Conservation (phyloP, 768 basidiomycete species). For the Phaffia australis region DNA sequence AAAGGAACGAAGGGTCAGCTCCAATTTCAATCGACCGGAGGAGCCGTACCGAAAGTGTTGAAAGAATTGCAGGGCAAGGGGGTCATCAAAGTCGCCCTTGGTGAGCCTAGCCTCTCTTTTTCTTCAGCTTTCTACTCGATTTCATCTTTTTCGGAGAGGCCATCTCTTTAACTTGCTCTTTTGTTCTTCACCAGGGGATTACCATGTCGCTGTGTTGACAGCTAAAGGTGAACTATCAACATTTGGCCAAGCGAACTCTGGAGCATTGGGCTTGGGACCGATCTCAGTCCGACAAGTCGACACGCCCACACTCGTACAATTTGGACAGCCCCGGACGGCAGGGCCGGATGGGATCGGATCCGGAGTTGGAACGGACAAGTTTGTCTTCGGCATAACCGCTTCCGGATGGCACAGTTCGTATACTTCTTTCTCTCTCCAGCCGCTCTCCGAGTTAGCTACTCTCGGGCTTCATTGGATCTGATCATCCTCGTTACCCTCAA, state of each 20-base stretch:
- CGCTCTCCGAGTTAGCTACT: too few species aligned
- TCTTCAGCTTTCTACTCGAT: neutral
- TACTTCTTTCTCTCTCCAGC: neutral
- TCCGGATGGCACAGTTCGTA: conserved; percentile 65
- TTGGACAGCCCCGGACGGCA: neutral
- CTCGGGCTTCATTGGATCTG: too few species aligned
- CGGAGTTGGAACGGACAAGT: too few species aligned
- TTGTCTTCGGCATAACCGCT: conserved; percentile 70
- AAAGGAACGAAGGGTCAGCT: conserved; percentile 46
- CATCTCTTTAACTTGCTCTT: too few species aligned
- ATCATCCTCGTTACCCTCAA: too few species aligned
- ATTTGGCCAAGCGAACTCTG: conserved; percentile 65
- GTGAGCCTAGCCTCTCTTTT: conserved; percentile 1
- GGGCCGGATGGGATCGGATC: too few species aligned
- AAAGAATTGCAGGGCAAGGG: conserved; percentile 62
- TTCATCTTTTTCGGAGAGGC: too few species aligned
- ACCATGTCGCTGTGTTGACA: conserved; percentile 80
- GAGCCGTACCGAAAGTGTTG: conserved; percentile 48
- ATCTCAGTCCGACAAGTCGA: neutral
- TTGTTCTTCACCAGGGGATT: conserved; percentile 84
- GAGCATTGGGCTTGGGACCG: conserved; percentile 70
- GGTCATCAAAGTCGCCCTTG: conserved; percentile 46
- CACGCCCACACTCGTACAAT: conserved; percentile 5
- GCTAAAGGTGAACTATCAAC: conserved; percentile 62
- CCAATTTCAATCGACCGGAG: conserved; percentile 32